These are phyloP conservation scores for Ceratocystiopsis minuta DNA, from an alignment of 2,329 filamentous ascomycete species.

Conservation along the genomic window DNA sequence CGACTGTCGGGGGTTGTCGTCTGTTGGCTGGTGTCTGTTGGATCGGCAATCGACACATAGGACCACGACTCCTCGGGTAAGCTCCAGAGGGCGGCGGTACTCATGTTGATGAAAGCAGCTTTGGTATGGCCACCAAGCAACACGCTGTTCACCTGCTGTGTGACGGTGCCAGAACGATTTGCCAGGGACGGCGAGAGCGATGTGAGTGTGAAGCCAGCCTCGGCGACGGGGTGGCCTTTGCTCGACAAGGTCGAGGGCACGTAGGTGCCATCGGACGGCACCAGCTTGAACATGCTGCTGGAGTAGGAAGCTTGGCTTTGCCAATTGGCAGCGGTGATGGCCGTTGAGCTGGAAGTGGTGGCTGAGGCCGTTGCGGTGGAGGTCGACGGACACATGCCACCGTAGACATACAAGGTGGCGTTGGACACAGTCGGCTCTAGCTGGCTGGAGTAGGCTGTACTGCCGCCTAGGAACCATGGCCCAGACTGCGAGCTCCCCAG, in stretches of 20 bases:
- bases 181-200: slow-evolving; percentile 51
- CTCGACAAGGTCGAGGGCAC: slow-evolving; percentile 20
- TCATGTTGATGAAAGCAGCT: slow-evolving; percentile 83
- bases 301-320: slow-evolving; percentile 58
- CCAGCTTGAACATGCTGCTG: slow-evolving; percentile 55
- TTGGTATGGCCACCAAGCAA: slow-evolving; percentile 73
- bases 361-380: slow-evolving; percentile 10
- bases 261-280: slow-evolving; percentile 25
- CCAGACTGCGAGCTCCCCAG: slow-evolving; percentile 9
- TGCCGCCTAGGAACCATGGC: slow-evolving; percentile 33
- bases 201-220: slow-evolving; percentile 77
- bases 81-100: slow-evolving; percentile 70
- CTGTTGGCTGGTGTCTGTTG: slow-evolving; percentile 2
- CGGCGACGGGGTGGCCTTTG: slow-evolving; percentile 51
- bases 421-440: slow-evolving; percentile 33
- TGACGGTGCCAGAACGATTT: slow-evolving; percentile 40
- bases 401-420: slow-evolving; percentile 55
- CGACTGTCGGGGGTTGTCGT: slow-evolving; percentile 36
- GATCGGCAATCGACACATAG: slow-evolving; percentile 47
- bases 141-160: slow-evolving; percentile 61
- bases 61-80: slow-evolving; percentile 76
- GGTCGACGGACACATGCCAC: slow-evolving; percentile 63
- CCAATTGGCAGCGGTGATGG: slow-evolving; percentile 31
- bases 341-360: slow-evolving; percentile 13
- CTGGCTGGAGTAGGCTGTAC: slow-evolving; percentile 50